Percentiles rank a stretch among this genome's conserved stretches.
Evolutionary conservation across 164 flowering plant genomes (phyloP).

Genomic region (Paratinospora sagittata): DNA sequence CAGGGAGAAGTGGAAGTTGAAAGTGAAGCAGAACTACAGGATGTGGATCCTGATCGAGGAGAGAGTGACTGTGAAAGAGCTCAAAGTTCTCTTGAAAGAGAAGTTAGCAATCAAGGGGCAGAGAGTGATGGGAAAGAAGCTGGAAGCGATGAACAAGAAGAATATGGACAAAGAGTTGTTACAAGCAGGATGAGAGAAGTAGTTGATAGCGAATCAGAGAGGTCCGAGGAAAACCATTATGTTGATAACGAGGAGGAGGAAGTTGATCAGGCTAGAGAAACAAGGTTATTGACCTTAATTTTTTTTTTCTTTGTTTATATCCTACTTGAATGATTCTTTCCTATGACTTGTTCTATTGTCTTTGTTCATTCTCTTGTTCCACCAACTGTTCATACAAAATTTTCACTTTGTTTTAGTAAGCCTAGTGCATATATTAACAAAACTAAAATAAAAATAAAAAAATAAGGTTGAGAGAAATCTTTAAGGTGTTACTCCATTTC

Average conservation of each 20-base stretch:
- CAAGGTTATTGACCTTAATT: conserved; percentile 43
- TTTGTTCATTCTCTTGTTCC: neutral
- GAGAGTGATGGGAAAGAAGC: conserved; percentile 70
- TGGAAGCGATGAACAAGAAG: conserved; percentile 78
- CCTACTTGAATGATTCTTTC: neutral
- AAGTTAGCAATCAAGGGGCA: conserved; percentile 50
- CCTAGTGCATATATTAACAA: no score
- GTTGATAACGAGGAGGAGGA: conserved; percentile 78
- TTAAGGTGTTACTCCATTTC: neutral
- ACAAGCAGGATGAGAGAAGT: conserved; percentile 64
- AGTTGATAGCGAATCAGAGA: conserved; percentile 74
- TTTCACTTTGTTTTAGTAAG: no score
- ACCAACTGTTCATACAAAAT: neutral
- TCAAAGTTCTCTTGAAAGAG: conserved; percentile 74
- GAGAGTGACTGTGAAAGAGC: conserved; percentile 93
- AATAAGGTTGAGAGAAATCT: neutral
- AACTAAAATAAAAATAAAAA: no score
- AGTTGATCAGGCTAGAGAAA: conserved; percentile 66
- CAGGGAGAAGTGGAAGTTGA: conserved; percentile 83
- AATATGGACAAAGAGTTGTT: conserved; percentile 59
- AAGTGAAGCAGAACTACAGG: conserved; percentile 67
- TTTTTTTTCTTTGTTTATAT: conserved; percentile 5
- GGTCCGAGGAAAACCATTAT: conserved; percentile 68
- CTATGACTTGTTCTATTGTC: neutral
- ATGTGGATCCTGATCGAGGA: conserved; percentile 57